A percentile compares a stretch with the other conserved stretches of the same genome.
Conservation (phyloP, 176 grass and related monocot species). For the Melocanna baccifera region DNA sequence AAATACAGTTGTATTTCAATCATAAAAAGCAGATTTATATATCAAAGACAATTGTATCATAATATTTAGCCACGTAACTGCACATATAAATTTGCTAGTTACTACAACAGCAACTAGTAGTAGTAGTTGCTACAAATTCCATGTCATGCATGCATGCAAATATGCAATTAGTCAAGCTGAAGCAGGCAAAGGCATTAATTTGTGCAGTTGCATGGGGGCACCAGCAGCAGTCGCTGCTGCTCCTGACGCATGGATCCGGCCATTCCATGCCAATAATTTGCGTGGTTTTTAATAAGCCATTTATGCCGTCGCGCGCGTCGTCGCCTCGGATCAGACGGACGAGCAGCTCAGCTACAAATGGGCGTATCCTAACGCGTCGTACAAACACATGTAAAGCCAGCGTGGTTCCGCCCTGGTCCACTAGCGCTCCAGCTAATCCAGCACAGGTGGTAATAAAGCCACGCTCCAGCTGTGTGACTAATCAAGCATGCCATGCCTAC, state of each 20-base stretch:
- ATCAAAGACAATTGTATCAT: no score
- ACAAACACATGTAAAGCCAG: neutral
- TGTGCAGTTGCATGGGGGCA: no score
- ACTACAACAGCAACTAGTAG: no score
- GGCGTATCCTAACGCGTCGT: neutral
- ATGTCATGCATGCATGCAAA: no score
- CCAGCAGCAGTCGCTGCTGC: no score
- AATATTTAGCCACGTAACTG: no score
- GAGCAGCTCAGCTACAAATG: neutral
- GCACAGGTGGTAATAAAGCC: constrained; percentile 6
- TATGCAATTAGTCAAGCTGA: no score
- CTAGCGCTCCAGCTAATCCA: neutral
- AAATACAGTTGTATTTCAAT: no score
- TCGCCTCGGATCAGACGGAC: neutral
- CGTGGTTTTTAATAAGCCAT: neutral
- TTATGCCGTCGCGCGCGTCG: neutral
- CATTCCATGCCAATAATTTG: neutral
- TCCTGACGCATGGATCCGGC: neutral
- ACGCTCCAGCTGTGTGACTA: neutral
- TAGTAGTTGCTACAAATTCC: no score
- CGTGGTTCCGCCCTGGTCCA: neutral
- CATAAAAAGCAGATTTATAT: no score
- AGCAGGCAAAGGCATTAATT: no score
- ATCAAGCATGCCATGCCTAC: neutral
- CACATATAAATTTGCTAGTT: no score